phyloP scores from a whole-genome alignment of 1,284 basidiomycete species.

The Cutaneotrichosporon sp. region DNA sequence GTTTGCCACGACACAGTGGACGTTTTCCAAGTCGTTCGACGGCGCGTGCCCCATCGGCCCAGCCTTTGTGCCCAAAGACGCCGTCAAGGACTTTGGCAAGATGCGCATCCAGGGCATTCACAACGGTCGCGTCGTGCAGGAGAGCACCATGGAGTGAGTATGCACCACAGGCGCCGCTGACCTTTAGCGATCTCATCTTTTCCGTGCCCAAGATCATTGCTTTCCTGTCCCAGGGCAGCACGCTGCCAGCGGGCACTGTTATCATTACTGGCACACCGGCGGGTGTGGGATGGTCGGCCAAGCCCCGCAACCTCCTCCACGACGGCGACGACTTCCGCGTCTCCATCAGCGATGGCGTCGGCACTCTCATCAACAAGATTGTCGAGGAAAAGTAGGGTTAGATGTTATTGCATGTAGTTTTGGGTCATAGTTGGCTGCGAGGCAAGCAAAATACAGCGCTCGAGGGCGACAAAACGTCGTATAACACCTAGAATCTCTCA shows the following conservation, averaged over 20 bases:
- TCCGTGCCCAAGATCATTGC: slow-evolving; percentile 51
- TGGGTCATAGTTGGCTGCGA: too few species aligned
- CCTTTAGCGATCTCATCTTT: slow-evolving; percentile 48
- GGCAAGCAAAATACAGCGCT: too few species aligned
- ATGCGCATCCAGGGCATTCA: slow-evolving; percentile 37
- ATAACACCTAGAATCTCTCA: too few species aligned
- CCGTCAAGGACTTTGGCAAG: slow-evolving; percentile 25
- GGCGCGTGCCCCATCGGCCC: slow-evolving; percentile 49
- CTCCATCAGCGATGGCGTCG: slow-evolving; percentile 45
- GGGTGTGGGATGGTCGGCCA: slow-evolving; percentile 44
- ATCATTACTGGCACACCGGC: slow-evolving; percentile 60
- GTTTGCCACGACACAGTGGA: slow-evolving; percentile 45
- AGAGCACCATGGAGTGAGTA: slow-evolving; percentile 41
- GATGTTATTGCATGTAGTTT: not conserved
- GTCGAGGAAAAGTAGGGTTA: slow-evolving; percentile 38
- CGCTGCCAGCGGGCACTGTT: slow-evolving; percentile 71
- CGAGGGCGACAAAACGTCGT: too few species aligned
- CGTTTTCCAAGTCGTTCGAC: slow-evolving; percentile 48
- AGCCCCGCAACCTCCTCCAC: slow-evolving; percentile 36
- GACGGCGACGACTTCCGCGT: slow-evolving; percentile 49
- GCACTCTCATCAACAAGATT: slow-evolving; percentile 49
- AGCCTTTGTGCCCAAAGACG: slow-evolving; percentile 33
- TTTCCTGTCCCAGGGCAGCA: slow-evolving; percentile 78
- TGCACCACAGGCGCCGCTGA: slow-evolving; percentile 26
- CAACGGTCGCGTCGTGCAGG: slow-evolving; percentile 44